These are phyloP conservation scores for Cutaneotrichosporon arboriforme DNA, from an alignment of 1,284 basidiomycete species.

Conservation along the genomic window DNA sequence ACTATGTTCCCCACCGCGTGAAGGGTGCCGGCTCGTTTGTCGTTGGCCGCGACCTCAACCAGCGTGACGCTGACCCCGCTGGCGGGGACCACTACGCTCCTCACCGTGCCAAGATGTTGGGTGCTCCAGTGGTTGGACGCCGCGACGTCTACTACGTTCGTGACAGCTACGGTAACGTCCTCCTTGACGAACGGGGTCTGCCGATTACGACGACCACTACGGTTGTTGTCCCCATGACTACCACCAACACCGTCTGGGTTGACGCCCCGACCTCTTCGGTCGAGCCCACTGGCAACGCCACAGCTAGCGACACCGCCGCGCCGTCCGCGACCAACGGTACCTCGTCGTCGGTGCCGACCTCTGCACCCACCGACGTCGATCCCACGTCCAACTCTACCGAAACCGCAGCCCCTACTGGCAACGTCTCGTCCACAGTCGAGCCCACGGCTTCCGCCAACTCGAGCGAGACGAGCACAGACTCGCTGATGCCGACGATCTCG, in stretches of 20 bases:
- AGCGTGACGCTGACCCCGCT: neutral
- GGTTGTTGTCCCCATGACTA: conserved; percentile 36
- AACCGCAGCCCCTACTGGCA: neutral
- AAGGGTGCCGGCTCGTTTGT: neutral
- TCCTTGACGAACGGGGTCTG: conserved; percentile 34
- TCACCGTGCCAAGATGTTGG: neutral
- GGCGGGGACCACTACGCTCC: conserved; percentile 9
- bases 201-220: conserved; percentile 46
- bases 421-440: neutral
- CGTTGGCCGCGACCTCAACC: neutral
- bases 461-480: neutral
- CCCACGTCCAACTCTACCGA: neutral
- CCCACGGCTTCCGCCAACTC: neutral
- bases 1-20: conserved; percentile 11
- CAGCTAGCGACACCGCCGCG: neutral
- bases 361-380: neutral
- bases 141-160: conserved; percentile 2
- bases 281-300: neutral
- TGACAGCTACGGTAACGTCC: neutral
- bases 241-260: conserved; percentile 42
- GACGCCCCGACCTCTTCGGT: conserved; percentile 11
- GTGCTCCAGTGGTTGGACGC: neutral
- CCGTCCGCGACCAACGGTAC: conserved; percentile 24
- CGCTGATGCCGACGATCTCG: neutral
- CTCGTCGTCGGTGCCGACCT: neutral